Evolutionary conservation across 2,329 filamentous ascomycete genomes (phyloP).

Genomic region (Calonectria fujianensis): DNA sequence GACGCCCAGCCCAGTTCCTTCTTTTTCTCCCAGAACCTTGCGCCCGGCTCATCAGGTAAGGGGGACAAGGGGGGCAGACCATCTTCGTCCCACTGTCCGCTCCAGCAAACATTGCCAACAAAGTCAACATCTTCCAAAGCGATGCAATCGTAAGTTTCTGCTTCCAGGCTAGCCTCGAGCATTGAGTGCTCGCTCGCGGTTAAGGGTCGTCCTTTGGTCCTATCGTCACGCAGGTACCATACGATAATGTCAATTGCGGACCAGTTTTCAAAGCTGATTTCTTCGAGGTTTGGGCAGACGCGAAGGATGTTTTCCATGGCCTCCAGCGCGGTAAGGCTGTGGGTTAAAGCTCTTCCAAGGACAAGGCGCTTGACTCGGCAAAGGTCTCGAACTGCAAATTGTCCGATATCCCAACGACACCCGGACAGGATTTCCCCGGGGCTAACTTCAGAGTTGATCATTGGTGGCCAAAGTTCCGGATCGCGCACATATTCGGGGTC

Average conservation of each 20-base stretch:
- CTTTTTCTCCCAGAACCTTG: background rate
- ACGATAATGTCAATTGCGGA: background rate
- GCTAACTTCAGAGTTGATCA: background rate
- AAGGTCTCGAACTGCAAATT: background rate
- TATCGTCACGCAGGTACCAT: background rate
- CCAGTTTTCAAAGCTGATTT: background rate
- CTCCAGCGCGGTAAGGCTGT: background rate
- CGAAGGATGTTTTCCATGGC: background rate
- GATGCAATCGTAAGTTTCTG: background rate
- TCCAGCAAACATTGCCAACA: background rate
- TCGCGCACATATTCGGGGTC: background rate
- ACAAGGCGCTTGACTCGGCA: background rate
- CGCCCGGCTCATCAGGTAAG: too few species aligned
- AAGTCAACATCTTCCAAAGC: background rate
- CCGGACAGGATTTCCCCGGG: background rate
- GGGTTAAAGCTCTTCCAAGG: background rate
- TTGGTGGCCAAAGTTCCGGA: background rate
- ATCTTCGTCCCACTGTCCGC: background rate
- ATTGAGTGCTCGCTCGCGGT: background rate
- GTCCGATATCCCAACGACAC: background rate
- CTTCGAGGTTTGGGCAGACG: background rate
- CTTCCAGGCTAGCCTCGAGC: background rate
- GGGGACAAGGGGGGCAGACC: background rate
- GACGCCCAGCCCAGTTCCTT: background rate
- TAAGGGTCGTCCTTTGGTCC: too few species aligned